Conservation (phyloP, 2,329 filamentous ascomycete species). For the Diplodia sapinea region DNA sequence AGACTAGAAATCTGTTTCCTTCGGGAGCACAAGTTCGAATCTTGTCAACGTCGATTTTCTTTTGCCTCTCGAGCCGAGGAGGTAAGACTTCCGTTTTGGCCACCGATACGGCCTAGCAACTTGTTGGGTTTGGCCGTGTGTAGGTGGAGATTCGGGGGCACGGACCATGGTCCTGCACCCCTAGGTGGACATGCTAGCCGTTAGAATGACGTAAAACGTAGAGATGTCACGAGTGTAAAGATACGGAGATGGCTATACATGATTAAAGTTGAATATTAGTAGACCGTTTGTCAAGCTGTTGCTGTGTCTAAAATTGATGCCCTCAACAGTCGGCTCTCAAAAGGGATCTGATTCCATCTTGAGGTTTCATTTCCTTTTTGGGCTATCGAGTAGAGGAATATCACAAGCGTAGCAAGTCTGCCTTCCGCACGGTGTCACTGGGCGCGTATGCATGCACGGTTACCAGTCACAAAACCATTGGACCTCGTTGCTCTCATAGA, state of each 20-base stretch:
- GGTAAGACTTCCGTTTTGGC: not conserved
- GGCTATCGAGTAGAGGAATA: too few species aligned
- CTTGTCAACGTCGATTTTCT: not conserved
- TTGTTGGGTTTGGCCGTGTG: not conserved
- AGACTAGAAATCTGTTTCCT: slow-evolving; percentile 3
- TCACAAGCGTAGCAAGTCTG: not conserved
- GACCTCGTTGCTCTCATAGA: not conserved
- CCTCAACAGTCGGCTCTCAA: too few species aligned
- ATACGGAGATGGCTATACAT: too few species aligned
- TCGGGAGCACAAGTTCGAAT: slow-evolving; percentile 2
- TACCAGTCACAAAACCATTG: not conserved
- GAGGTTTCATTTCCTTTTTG: too few species aligned
- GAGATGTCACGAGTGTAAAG: not conserved
- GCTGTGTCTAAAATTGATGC: too few species aligned
- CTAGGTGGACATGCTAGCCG: not conserved
- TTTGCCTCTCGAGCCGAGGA: not conserved
- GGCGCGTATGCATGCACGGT: not conserved
- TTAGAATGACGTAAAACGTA: not conserved
- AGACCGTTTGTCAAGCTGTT: not conserved
- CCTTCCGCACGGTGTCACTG: not conserved
- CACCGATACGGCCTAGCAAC: not conserved
- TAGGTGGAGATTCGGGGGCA: not conserved
- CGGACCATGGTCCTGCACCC: not conserved
- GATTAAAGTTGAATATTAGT: not conserved
- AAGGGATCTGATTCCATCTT: too few species aligned